Evolutionary conservation across 306 rosid species (phyloP).

Genomic region (Sesbania bispinosa): DNA sequence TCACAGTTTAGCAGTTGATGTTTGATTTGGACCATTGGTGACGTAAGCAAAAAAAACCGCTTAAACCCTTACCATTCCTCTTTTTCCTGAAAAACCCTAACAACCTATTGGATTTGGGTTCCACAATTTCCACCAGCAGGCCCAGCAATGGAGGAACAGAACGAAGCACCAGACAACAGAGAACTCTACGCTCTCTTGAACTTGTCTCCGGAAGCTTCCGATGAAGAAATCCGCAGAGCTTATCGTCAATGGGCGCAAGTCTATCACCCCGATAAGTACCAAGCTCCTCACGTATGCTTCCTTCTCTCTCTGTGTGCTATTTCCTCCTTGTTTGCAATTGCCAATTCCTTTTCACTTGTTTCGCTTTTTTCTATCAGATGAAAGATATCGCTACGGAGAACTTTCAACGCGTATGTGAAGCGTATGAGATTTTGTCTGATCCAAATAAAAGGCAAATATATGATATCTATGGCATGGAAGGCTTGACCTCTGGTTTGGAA

Average conservation of each 20-base stretch:
- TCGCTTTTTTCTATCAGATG: constrained; percentile 47
- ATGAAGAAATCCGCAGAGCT: constrained; percentile 93
- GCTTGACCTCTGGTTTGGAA: constrained; percentile 82
- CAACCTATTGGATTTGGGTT: neutral
- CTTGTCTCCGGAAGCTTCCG: constrained; percentile 89
- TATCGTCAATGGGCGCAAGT: constrained; percentile 98
- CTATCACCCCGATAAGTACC: constrained; percentile 94
- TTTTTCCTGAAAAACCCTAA: constrained; percentile 51
- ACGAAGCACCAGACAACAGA: constrained; percentile 54
- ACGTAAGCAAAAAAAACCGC: constrained; percentile 29
- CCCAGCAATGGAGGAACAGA: constrained; percentile 47
- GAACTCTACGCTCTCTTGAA: constrained; percentile 85
- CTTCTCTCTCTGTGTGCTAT: neutral
- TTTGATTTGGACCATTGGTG: constrained; percentile 12
- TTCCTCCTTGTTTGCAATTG: neutral
- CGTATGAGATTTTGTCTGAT: constrained; percentile 85
- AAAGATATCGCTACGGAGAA: constrained; percentile 87
- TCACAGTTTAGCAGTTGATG: neutral
- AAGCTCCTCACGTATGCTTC: constrained; percentile 64
- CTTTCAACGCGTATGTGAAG: constrained; percentile 87
- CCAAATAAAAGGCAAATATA: constrained; percentile 75
- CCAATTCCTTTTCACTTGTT: constrained; percentile 7
- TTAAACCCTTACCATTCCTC: constrained; percentile 24
- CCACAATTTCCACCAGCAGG: neutral
- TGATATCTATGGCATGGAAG: constrained; percentile 97